Percentiles rank a stretch among this genome's conserved stretches.
Evolutionary conservation across 2,329 filamentous ascomycete species (phyloP).

Genomic region (Venturia effusa): DNA sequence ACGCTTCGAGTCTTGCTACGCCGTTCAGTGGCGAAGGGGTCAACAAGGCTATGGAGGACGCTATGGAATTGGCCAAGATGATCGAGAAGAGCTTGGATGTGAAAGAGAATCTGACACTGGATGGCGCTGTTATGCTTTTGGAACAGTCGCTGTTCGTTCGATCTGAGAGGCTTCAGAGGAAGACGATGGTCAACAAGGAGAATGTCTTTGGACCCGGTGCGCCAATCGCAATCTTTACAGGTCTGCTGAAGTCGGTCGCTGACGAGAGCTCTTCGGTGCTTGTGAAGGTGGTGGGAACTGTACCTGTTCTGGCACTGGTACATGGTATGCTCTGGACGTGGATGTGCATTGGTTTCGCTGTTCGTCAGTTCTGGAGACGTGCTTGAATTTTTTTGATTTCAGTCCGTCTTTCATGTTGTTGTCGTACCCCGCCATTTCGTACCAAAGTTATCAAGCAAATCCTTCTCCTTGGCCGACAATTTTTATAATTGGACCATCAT

Average conservation of each 20-base stretch:
- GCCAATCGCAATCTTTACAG: neutral
- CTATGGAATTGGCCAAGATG: conserved; percentile 34
- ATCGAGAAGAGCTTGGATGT: conserved; percentile 2
- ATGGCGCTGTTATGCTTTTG: neutral
- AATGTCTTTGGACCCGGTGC: neutral
- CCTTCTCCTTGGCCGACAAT: neutral
- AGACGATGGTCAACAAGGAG: conserved; percentile 6
- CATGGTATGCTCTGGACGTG: neutral
- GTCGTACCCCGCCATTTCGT: neutral
- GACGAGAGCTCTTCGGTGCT: neutral
- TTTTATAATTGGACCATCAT: no score
- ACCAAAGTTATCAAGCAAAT: neutral
- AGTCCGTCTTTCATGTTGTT: neutral
- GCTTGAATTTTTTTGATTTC: no score
- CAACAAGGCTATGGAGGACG: conserved; percentile 46
- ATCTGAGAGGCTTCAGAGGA: neutral
- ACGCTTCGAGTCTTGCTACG: conserved; percentile 50
- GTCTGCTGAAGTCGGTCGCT: neutral
- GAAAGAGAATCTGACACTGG: neutral
- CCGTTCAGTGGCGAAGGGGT: conserved; percentile 50
- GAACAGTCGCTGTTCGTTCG: conserved; percentile 10
- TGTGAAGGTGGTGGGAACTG: neutral
- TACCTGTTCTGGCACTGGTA: neutral
- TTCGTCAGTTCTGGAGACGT: neutral
- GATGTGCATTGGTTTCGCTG: neutral